Evolutionary conservation across 2,329 filamentous ascomycete genomes (phyloP), one percentile per base, ranked within the genome.

Genomic region (Metarhizium brunneum): DNA sequence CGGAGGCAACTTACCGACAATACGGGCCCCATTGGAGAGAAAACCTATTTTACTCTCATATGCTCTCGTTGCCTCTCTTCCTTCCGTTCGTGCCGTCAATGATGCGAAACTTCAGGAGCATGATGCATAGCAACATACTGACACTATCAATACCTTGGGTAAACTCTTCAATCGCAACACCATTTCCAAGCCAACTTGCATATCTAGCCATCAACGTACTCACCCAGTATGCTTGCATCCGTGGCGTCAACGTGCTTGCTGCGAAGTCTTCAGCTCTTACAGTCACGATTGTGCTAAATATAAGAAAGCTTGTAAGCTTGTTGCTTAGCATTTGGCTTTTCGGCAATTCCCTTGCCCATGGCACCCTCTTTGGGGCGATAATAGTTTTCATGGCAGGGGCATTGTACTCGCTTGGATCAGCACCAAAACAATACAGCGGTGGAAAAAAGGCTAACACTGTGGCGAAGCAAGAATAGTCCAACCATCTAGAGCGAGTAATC

Each of bases 231-330:
- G 82, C 91, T 29, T 99, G 94, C 70, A 97, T 99, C 60, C 88
- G 92, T 3, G 94, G 94, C 2, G 94, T 99, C 56, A 97, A 97
- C 63, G 80, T 96, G n/a, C 78, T 99, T 4, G 92, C 90, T 1
- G 89, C 92, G 0, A 87, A 86, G 54, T 90, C 90, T 3, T 92
- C 92, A 3, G 95, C 94, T 0, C 79, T 99, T 55, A 97, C 94
- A 0, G 94, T 99, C 29, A 96, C 92, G 1, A 95, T 99, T 63
- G 91, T 97, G 50, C 78, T 99, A 58, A 99, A 97, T 68, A 88
- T 99, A 58, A 83, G 94, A 63, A 99, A 99, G 72, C 77, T 99
- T 20, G 87, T 96, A 55, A 96, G 92, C 64, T 80, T 97, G 58
- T 75, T 97, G 59, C 70, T 97, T 57, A 96, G 92, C 63, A 95